Base-by-base conservation (phyloP, 1,284 basidiomycete genomes). In the Irpex sp. region DNA sequence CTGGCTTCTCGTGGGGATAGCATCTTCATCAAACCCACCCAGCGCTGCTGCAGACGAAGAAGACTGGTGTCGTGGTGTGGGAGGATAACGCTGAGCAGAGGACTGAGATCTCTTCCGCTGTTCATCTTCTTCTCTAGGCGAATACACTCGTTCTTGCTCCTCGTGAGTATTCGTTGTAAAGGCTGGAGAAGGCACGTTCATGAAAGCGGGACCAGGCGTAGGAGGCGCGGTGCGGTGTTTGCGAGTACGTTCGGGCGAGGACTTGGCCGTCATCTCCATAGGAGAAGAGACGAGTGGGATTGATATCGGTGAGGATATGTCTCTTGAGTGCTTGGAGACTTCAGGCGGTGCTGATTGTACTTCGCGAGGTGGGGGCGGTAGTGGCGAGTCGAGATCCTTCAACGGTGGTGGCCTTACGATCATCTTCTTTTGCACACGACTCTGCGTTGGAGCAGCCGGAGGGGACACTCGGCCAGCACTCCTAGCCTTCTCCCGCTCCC, bases 1-100 rank as follows among this genome's bases (percentile, higher is more conserved):
- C 68, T 87, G 82, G 12, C 74, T 69, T 5, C 68, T 63, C 1
- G 78, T 80, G 3, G 86, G 84, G 19, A 72, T 63, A 33, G 65
- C 64, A 57, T 66, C 53, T 63, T 69, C 66, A 60, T 71, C 69
- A n/a, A 73, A 74, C 14, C 65, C 59, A 61, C 62, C 58, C 35
- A 59, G 64, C 3, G 64, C 48, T 54, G 45, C 21, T 36, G 12
- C 18, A 2, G 52, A 54, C 7, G 52, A 16, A 54, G 52, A 51
- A 5, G 60, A 10, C 18, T 19, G 18, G 18, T 19, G 48, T 18
- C 10, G 48, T 2, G 18, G 42, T 45, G 42, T 14, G 12, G 18
- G 42, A 18, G 48, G 48, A 18, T 51, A 51, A 51, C 21, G 21
- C 21, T 51, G 48, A 10, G 48, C 21, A 14, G 48, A 51, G 19